Evolutionary conservation across 805 yeast species (phyloP).

Genomic region (Tetrapisispora pingtungensis): DNA sequence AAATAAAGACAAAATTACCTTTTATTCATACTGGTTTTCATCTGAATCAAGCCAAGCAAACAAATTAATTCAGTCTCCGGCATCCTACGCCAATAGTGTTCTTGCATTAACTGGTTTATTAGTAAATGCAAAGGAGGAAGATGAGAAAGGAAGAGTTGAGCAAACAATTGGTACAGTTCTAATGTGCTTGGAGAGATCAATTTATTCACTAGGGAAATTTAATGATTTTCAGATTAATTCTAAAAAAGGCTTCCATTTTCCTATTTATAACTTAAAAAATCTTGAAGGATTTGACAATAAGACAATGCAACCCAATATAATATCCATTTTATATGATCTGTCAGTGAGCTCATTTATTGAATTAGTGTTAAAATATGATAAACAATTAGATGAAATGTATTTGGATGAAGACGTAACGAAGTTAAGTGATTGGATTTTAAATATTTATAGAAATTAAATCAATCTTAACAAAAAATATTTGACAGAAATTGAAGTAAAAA

Average conservation of each 20-base stretch:
- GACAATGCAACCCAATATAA: constrained; percentile 27
- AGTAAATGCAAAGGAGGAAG: constrained; percentile 52
- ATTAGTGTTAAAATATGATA: constrained; percentile 54
- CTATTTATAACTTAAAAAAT: not conserved
- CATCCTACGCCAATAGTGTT: constrained; percentile 56
- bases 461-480: not conserved
- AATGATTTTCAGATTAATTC: constrained; percentile 26
- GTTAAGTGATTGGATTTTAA: constrained; percentile 67
- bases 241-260: not conserved
- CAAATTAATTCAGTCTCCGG: constrained; percentile 50
- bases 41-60: constrained; percentile 44
- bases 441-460: constrained; percentile 14
- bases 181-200: constrained; percentile 49
- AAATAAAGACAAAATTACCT: constrained; percentile 5
- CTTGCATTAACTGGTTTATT: constrained; percentile 43
- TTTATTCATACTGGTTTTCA: constrained; percentile 19
- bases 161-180: constrained; percentile 50
- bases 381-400: constrained; percentile 51
- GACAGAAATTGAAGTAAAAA: no score
- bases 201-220: constrained; percentile 43
- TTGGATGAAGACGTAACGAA: constrained; percentile 54
- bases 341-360: constrained; percentile 55
- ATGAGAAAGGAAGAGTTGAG: constrained; percentile 43
- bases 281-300: not conserved
- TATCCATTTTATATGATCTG: constrained; percentile 52